phyloP scores from a whole-genome alignment of 1,139 yeast species.

The Pneumocystis sp. region DNA sequence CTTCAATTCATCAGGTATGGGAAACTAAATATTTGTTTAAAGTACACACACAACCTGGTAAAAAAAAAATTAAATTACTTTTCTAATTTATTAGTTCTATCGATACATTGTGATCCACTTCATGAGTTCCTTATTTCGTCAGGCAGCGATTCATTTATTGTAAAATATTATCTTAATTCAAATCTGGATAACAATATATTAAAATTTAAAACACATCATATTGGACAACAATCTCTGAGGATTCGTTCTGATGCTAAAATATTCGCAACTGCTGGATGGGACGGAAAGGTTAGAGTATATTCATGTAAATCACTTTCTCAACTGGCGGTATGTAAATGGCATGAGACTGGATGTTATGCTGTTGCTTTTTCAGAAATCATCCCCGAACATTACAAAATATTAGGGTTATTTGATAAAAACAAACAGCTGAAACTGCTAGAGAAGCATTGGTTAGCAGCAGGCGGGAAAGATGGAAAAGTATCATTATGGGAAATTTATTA shows the following conservation, averaged over 20 bases:
- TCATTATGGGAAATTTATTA: constrained; percentile 1
- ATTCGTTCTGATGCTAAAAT: background rate
- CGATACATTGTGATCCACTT: background rate
- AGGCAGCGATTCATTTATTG: background rate
- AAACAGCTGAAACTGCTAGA: background rate
- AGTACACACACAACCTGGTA: background rate
- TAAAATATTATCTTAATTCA: background rate
- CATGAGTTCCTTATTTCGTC: background rate
- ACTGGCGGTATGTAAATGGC: background rate
- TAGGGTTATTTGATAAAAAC: background rate
- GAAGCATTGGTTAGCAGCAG: background rate
- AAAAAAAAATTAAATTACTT: background rate
- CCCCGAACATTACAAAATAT: background rate
- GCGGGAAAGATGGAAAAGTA: background rate
- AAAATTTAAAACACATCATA: background rate
- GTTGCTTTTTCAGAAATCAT: background rate
- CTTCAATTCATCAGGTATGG: background rate
- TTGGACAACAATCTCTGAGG: background rate
- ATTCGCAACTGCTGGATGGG: constrained; percentile 1
- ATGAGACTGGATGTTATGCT: background rate
- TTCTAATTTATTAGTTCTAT: background rate
- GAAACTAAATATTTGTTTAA: background rate
- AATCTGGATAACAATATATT: background rate
- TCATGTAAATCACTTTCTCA: background rate
- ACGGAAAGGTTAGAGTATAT: background rate